phyloP scores from a whole-genome alignment of 2,329 filamentous ascomycete species.

The Hymenoscyphus fraxineus region DNA sequence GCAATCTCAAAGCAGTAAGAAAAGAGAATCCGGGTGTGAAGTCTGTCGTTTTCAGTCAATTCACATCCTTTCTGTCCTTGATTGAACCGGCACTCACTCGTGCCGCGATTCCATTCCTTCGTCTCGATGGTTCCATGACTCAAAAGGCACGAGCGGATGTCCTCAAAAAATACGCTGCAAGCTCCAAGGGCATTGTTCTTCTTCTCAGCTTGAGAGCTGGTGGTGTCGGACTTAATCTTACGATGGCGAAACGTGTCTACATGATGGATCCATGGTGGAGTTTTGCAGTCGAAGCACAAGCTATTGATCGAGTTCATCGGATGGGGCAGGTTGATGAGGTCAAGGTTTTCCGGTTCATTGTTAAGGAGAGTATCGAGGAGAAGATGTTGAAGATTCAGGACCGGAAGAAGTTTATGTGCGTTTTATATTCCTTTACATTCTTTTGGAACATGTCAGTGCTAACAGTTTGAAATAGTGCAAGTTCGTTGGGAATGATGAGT shows the following conservation, averaged over 20 bases:
- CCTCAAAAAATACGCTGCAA: constrained; percentile 65
- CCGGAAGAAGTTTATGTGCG: constrained; percentile 91
- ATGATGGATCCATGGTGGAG: constrained; percentile 99
- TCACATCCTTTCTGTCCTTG: constrained; percentile 91
- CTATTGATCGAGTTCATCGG: constrained; percentile 93
- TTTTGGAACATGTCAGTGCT: constrained; percentile 9
- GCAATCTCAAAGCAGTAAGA: constrained; percentile 67
- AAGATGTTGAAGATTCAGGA: constrained; percentile 93
- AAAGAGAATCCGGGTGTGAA: constrained; percentile 67
- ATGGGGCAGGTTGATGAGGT: constrained; percentile 93
- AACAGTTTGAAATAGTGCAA: constrained; percentile 61
- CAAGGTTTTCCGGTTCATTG: constrained; percentile 81
- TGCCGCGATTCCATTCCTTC: constrained; percentile 73
- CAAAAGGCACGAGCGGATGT: constrained; percentile 81
- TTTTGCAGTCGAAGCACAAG: constrained; percentile 93
- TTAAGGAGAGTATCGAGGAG: constrained; percentile 87
- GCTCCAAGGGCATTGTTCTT: constrained; percentile 65
- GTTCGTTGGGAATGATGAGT: constrained; percentile 87
- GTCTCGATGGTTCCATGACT: constrained; percentile 85
- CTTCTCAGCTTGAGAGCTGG: constrained; percentile 84
- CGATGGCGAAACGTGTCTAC: constrained; percentile 81
- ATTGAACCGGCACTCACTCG: constrained; percentile 76
- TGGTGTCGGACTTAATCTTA: constrained; percentile 90
- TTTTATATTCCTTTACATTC: constrained; percentile 31
- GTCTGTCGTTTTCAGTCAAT: constrained; percentile 93